These are phyloP conservation scores for Plantago ovata DNA, from an alignment of 257 asterid species.

Conservation along the genomic window DNA sequence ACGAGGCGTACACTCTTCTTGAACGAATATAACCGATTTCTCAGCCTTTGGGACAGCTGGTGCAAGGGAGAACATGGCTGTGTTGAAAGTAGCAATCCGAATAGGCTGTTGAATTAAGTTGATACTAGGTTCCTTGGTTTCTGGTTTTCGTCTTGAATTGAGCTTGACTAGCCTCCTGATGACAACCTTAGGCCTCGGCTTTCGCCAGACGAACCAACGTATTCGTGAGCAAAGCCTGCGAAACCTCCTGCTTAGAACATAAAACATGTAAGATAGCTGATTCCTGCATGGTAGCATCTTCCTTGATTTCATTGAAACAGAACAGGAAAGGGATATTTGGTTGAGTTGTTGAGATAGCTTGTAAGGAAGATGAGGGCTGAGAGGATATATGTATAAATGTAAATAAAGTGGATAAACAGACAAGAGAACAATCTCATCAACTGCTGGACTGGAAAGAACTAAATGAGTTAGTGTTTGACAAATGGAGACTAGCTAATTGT, in stretches of 20 bases:
- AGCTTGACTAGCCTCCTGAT: constrained; percentile 54
- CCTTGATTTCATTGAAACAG: constrained; percentile 38
- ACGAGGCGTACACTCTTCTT: constrained; percentile 27
- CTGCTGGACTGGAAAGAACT: constrained; percentile 45
- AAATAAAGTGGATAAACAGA: constrained; percentile 21
- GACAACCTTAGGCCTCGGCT: constrained; percentile 48
- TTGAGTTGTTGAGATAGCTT: neutral
- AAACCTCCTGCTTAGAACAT: constrained; percentile 38
- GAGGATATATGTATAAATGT: constrained; percentile 16
- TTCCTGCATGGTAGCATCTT: constrained; percentile 33
- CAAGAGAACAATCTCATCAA: constrained; percentile 44
- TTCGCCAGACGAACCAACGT: constrained; percentile 36
- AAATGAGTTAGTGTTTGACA: constrained; percentile 41
- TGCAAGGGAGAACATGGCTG: constrained; percentile 88
- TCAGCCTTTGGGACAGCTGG: constrained; percentile 67
- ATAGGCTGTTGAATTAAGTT: constrained; percentile 34
- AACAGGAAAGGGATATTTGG: constrained; percentile 3
- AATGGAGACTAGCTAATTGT: constrained; percentile 24
- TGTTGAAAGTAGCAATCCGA: constrained; percentile 82
- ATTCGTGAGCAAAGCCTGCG: constrained; percentile 48
- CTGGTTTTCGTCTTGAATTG: constrained; percentile 23
- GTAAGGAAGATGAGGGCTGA: neutral
- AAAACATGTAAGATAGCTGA: constrained; percentile 39
- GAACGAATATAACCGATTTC: constrained; percentile 30
- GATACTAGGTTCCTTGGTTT: constrained; percentile 5